A percentile compares a stretch with the other conserved stretches of the same genome.
phyloP scores from a whole-genome alignment of 2,329 filamentous ascomycete species.

The Colletotrichum sp. region DNA sequence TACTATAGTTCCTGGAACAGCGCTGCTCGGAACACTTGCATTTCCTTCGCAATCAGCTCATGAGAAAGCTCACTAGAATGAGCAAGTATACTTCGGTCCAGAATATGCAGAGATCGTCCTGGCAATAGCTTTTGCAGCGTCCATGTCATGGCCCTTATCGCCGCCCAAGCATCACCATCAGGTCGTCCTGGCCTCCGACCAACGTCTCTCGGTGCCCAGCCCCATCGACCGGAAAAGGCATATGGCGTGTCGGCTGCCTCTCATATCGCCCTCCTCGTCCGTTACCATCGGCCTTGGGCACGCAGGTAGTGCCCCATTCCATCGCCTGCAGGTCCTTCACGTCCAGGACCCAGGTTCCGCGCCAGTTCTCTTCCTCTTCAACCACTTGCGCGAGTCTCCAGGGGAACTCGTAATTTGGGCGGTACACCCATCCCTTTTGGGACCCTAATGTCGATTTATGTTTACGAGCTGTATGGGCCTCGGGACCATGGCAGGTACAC shows the following conservation, averaged over 20 bases:
- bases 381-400: conserved; percentile 19
- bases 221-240: conserved; percentile 15
- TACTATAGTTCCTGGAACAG: fast-evolving
- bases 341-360: conserved; percentile 24
- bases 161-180: conserved; percentile 23
- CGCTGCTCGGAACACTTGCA: neutral
- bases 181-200: conserved; percentile 24
- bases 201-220: neutral
- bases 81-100: too few relatives aligned
- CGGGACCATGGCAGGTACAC: neutral
- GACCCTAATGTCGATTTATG: neutral
- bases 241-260: conserved; percentile 21
- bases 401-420: conserved; percentile 16
- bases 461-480: neutral
- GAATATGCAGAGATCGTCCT: fast-evolving
- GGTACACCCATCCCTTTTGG: neutral
- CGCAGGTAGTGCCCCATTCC: conserved; percentile 14
- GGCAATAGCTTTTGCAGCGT: neutral
- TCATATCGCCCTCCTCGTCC: conserved; percentile 9
- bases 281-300: conserved; percentile 1
- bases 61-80: fast-evolving
- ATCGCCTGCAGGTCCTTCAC: conserved; percentile 24
- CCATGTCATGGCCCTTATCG: neutral
- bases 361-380: conserved; percentile 26
- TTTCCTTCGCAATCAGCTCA: fast-evolving